These are phyloP conservation scores for Ustilago loliicola DNA, from an alignment of 1,284 basidiomycete genomes.

Conservation along the genomic window DNA sequence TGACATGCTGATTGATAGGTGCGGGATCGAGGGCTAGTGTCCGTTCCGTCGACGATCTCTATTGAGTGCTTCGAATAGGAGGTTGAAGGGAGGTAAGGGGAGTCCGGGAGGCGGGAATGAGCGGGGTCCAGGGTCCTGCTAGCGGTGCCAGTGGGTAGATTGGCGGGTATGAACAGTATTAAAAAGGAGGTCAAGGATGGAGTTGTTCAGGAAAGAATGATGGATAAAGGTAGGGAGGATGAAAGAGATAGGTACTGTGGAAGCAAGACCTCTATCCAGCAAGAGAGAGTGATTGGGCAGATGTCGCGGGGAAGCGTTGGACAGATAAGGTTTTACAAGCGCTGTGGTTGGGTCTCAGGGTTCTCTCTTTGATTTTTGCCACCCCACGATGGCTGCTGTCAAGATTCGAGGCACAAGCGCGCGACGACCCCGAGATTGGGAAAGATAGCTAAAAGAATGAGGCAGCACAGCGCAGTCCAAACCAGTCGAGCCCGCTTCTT, in stretches of 20 bases:
- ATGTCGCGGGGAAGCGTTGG: background rate
- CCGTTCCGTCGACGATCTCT: too few relatives aligned
- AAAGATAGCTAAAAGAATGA: background rate
- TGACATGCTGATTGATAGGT: conserved; percentile 30
- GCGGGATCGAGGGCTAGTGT: background rate
- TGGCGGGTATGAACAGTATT: background rate
- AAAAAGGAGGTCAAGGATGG: background rate
- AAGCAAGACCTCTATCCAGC: conserved; percentile 2
- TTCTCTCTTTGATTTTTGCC: conserved; percentile 18
- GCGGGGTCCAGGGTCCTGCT: background rate
- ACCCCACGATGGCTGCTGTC: conserved; percentile 13
- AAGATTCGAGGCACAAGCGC: conserved; percentile 4
- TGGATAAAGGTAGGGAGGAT: background rate
- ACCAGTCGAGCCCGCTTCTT: background rate
- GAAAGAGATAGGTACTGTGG: background rate
- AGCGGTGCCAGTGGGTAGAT: background rate
- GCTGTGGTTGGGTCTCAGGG: background rate
- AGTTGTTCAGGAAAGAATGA: background rate
- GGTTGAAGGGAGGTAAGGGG: background rate
- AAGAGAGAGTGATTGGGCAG: background rate
- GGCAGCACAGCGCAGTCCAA: conserved; percentile 26
- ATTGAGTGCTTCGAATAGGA: too few relatives aligned
- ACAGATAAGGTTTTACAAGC: conserved; percentile 19
- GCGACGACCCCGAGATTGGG: conserved; percentile 6
- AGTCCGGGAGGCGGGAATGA: background rate